These are phyloP conservation scores for Fusarium dlaminii DNA, from an alignment of 2,329 filamentous ascomycete species.

Conservation along the genomic window DNA sequence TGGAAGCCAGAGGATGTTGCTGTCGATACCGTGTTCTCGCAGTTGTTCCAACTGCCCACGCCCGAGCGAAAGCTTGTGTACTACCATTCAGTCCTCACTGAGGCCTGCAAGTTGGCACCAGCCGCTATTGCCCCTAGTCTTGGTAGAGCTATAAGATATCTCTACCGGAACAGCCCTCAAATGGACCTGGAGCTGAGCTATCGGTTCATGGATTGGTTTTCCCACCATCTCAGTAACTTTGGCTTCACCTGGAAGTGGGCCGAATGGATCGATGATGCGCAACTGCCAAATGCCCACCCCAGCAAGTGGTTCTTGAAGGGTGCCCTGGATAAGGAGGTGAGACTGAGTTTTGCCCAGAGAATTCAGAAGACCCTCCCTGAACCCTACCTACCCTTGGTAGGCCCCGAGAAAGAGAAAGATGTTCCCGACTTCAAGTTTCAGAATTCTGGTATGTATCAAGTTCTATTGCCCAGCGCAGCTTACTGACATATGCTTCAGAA, in stretches of 20 bases:
- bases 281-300: constrained; percentile 79
- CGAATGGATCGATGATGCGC: constrained; percentile 92
- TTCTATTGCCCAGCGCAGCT: not conserved
- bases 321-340: constrained; percentile 94
- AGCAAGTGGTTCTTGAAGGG: constrained; percentile 94
- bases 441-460: constrained; percentile 68
- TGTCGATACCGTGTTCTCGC: constrained; percentile 97
- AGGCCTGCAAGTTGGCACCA: constrained; percentile 94
- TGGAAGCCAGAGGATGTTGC: constrained; percentile 99
- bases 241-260: constrained; percentile 99
- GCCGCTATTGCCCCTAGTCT: constrained; percentile 95
- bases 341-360: constrained; percentile 93
- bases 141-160: constrained; percentile 88
- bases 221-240: constrained; percentile 98
- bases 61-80: constrained; percentile 96
- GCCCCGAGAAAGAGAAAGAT: constrained; percentile 90
- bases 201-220: constrained; percentile 96
- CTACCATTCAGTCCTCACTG: constrained; percentile 94
- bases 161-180: constrained; percentile 83
- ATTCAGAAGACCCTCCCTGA: constrained; percentile 93
- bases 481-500: constrained; percentile 55
- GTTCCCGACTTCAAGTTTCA: constrained; percentile 95
- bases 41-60: constrained; percentile 86
- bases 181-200: constrained; percentile 89
- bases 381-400: constrained; percentile 82